Base-by-base conservation (phyloP, 176 grass and related monocot genomes). In the Oryza brachyantha region DNA sequence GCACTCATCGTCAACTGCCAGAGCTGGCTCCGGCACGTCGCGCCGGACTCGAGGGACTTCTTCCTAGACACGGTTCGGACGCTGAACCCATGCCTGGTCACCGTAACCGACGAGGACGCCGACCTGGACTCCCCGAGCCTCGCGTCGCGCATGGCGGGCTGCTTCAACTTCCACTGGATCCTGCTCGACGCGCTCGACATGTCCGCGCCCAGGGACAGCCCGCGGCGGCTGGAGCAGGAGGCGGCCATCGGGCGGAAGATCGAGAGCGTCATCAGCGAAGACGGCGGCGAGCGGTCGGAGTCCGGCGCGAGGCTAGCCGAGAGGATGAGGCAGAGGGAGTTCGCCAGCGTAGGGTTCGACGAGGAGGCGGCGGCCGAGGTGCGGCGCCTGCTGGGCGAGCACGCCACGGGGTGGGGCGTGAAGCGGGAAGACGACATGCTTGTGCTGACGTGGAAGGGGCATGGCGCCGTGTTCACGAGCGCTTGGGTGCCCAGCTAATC, bases 91-190 rank as follows among this genome's bases (percentile, higher is more conserved):
- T 57, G 83, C 21, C 64, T 98, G 55, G 90, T 98, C 40, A 98
- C 91, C 24, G 52, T 98, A 7, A 85, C 91, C 31, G 95, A 98
- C 64, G 95, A 98, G 79, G 92, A 98, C 86, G 92, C 92, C 1
- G 95, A 98, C 73, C 87, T 98, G 70, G 86, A 80, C 81, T 84
- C 86, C 41, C 81, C 83, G 87, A 91, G 71, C 87, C 92, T 72
- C n/a, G 65, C 76, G 66, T 75, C 86, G 70, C 91, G 54, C 73
- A 90, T 42, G 46, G 73, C 35, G 3, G 95, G 86, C 14, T 98
- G 84, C 84, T 92, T 98, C 76, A 84, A 90, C 54, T 98, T 94
- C 72, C 77, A 94, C 50, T 98, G 95, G 95, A 94, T 98, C 82
- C 83, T 93, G 14, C 92, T 92, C 42, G 95, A 98, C 82, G 89